A percentile compares a stretch with the other conserved stretches of the same genome.
Evolutionary conservation across 2,329 filamentous ascomycete species (phyloP).

Genomic region (Ceratocystis colombiana): DNA sequence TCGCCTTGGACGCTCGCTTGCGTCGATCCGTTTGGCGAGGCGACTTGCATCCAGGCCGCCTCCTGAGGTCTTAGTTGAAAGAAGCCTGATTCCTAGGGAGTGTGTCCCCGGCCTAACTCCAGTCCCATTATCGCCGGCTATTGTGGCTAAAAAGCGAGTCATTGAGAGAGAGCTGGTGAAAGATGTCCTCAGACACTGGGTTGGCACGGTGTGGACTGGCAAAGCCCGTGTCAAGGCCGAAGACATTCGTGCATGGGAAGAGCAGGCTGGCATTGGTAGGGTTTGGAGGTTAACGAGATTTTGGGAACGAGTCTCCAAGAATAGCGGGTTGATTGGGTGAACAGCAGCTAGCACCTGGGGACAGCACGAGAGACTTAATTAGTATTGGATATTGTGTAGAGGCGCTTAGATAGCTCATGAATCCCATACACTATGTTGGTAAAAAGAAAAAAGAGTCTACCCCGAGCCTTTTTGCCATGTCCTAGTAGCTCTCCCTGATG

Average conservation of each 20-base stretch:
- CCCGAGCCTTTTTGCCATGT: no score
- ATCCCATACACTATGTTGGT: no score
- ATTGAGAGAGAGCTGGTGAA: slow-evolving; percentile 60
- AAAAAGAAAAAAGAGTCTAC: no score
- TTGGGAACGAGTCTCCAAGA: slow-evolving; percentile 48
- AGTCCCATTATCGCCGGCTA: slow-evolving; percentile 44
- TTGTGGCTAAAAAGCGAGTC: slow-evolving; percentile 52
- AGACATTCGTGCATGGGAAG: slow-evolving; percentile 40
- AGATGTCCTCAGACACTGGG: slow-evolving; percentile 54
- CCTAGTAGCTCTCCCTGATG: no score
- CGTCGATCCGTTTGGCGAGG: slow-evolving; percentile 54
- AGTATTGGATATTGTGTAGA: neutral
- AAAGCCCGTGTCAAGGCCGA: slow-evolving; percentile 44
- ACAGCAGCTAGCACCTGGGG: neutral
- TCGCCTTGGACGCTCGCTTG: slow-evolving; percentile 51
- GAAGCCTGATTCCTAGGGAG: slow-evolving; percentile 55
- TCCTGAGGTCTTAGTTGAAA: slow-evolving; percentile 49
- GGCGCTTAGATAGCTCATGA: no score
- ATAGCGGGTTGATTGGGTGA: neutral
- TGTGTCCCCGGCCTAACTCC: slow-evolving; percentile 43
- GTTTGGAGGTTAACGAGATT: slow-evolving; percentile 54
- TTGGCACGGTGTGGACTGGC: slow-evolving; percentile 48
- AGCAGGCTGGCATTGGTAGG: slow-evolving; percentile 43
- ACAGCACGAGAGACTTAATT: no score
- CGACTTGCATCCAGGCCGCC: slow-evolving; percentile 51